These are phyloP conservation scores for Umbilicaria muhlenbergii DNA, from an alignment of 495 filamentous ascomycete species.

Conservation along the genomic window DNA sequence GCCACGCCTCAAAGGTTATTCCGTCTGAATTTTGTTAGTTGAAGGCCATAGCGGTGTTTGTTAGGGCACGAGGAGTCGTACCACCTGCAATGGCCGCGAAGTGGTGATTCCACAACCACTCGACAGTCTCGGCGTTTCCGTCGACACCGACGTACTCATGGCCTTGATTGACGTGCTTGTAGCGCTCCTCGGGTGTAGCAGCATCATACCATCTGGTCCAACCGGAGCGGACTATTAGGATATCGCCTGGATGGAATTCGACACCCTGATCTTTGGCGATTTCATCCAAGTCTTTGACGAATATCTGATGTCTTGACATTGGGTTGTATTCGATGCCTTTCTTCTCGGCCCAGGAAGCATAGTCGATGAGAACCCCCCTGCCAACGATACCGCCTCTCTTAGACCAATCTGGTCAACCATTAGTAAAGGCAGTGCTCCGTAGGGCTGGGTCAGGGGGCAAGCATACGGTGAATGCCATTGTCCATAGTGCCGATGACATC, in stretches of 20 bases:
- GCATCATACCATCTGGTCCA: constrained; percentile 22
- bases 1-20: constrained; percentile 16
- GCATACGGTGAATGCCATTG: too few species aligned
- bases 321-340: constrained; percentile 23
- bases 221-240: constrained; percentile 29
- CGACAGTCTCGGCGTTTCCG: constrained; percentile 13
- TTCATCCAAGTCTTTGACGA: constrained; percentile 16
- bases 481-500: too few species aligned
- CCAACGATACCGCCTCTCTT: too few species aligned
- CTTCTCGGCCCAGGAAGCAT: constrained; percentile 28
- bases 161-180: neutral
- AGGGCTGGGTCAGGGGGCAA: too few species aligned
- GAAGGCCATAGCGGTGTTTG: too few species aligned
- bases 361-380: constrained; percentile 36
- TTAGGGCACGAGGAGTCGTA: neutral
- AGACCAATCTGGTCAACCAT: too few species aligned
- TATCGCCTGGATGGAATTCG: constrained; percentile 28
- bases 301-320: constrained; percentile 21
- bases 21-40: neutral
- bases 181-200: constrained; percentile 18
- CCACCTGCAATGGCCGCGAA: constrained; percentile 22
- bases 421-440: too few species aligned
- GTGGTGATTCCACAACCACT: constrained; percentile 20
- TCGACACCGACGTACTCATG: constrained; percentile 14
- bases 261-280: constrained; percentile 24